Evolutionary conservation across 805 yeast species (phyloP), one percentile per base, ranked within the genome.

Genomic region (Debaryomyces maramus): DNA sequence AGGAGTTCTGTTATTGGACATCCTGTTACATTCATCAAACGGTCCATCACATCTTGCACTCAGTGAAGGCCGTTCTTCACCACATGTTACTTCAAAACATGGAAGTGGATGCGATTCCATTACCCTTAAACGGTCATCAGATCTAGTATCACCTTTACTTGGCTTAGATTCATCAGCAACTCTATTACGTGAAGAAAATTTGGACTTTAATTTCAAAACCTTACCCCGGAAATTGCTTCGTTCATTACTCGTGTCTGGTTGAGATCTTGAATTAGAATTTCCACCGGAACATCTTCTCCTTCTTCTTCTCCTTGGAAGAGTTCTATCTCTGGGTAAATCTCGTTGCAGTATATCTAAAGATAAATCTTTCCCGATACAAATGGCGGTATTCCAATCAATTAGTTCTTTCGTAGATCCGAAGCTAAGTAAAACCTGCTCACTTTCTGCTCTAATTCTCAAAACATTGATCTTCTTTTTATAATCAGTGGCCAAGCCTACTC

Each of bases 401-500:
- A 88, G 73, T 26, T 80, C 83, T 51, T 78, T 80, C 3, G 83
- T 73, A 30, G 73, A 69, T 2, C 76, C 59, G 52, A 87, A 87
- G 40, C 78, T 80, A 2, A 91, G 48, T 30, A 91, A 58, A 45
- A 88, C 74, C 60, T 91, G 98, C 59, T 87, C 89, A 28, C 83
- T 77, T 61, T 91, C 98, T 26, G 84, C 75, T 15, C 99, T 75
- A 13, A 91, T 50, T 36, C 99, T 67, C 28, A 89, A 60, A 4
- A 83, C 87, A 54, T 80, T 76, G 13, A 77, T 72, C 47, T 75
- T 77, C 58, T 88, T 88, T 41, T 74, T 76, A 61, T 88, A 88
- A 61, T 91, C 99, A 2, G 79, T 71, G 0, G 98, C 97, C 10
- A 88, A 67, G 0, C 99, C 99, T 32, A 87, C 64, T 51, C 75